These are phyloP conservation scores for Aspergillus oerlinghausenensis DNA, from an alignment of 2,329 filamentous ascomycete genomes.

Conservation along the genomic window DNA sequence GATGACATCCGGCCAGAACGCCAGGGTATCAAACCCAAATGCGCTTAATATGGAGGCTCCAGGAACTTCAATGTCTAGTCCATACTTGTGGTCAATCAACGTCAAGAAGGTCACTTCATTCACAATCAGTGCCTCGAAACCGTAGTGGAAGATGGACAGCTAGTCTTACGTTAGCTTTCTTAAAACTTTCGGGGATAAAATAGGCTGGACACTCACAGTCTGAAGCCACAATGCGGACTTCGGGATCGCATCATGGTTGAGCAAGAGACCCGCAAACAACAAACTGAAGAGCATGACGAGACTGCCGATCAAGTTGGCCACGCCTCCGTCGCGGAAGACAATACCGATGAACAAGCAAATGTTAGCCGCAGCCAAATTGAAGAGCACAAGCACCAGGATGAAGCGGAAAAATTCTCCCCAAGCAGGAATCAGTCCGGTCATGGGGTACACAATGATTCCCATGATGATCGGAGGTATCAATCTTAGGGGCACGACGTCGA, in stretches of 20 bases:
- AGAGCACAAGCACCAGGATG: slow-evolving; percentile 84
- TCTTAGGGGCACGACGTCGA: slow-evolving; percentile 91
- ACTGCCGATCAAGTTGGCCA: slow-evolving; percentile 90
- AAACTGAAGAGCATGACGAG: slow-evolving; percentile 97
- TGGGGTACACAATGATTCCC: slow-evolving; percentile 93
- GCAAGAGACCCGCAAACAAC: slow-evolving; percentile 85
- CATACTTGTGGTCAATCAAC: slow-evolving; percentile 89
- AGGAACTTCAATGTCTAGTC: slow-evolving; percentile 91
- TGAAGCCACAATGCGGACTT: slow-evolving; percentile 83
- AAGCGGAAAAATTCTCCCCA: slow-evolving; percentile 85
- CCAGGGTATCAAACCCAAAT: slow-evolving; percentile 87
- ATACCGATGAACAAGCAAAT: slow-evolving; percentile 97
- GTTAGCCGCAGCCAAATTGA: slow-evolving; percentile 89
- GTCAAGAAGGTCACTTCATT: slow-evolving; percentile 92
- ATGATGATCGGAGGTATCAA: slow-evolving; percentile 93
- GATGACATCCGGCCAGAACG: slow-evolving; percentile 77
- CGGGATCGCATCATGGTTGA: slow-evolving; percentile 93
- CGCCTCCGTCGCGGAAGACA: slow-evolving; percentile 82
- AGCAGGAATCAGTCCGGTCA: slow-evolving; percentile 86
- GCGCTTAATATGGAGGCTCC: slow-evolving; percentile 90
- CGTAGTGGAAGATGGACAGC: slow-evolving; percentile 97
- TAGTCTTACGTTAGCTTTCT: slow-evolving; percentile 34
- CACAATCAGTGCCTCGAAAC: slow-evolving; percentile 92
- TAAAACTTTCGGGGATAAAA: neutral
- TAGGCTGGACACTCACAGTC: slow-evolving; percentile 49